Base-by-base conservation (phyloP, 768 basidiomycete genomes). In the Tricholoma hemisulphureum region DNA sequence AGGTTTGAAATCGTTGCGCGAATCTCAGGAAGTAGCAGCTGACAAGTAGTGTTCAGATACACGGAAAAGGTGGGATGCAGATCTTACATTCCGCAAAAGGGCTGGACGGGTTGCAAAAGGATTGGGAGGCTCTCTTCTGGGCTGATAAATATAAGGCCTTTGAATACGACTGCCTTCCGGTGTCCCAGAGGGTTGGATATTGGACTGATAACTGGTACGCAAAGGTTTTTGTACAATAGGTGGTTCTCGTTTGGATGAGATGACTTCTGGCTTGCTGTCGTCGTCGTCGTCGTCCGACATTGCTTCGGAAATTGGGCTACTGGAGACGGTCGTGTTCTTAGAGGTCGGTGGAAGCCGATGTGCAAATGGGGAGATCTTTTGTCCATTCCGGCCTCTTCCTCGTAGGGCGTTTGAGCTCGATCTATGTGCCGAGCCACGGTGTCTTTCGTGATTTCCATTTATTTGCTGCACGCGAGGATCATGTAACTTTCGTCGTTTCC, bases 1-100 rank as follows among this genome's bases (percentile, higher is more conserved):
- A 98, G 79, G 70, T 95, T 95, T 1, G 93, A 95, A 4, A 95
- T 81, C 0, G 95, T 95, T 61, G 91, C 80, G 26, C 88, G 84
- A 35, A 96, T 94, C 68, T 96, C 94, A 11, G 89, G 91, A 18
- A 88, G 75, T 4, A 97, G 79, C 11, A 97, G 75, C 91, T 95
- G 64, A 53, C 29, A 29, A 14, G 23, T 50, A 37, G 21, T 16
- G 20, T 49, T 50, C n/a, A 37, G 34, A 16, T 18, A 52, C 45
- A 48, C 14, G 46, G 28, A 23, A 37, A 26, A 57, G 32, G 11
- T 14, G 9, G 7, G 13, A 49, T 24, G 26, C 14, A 26, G 51
- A 9, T 72, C 85, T 68, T 71, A 95, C 94, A 64, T 88, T 93
- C 59, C 89, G 88, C 56, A 97, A 74, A 18, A 97, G 78, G 14